Percentiles rank a stretch among this genome's conserved stretches.
These are phyloP conservation scores for Xylaria curta DNA, from an alignment of 495 filamentous ascomycete species.

Conservation along the genomic window DNA sequence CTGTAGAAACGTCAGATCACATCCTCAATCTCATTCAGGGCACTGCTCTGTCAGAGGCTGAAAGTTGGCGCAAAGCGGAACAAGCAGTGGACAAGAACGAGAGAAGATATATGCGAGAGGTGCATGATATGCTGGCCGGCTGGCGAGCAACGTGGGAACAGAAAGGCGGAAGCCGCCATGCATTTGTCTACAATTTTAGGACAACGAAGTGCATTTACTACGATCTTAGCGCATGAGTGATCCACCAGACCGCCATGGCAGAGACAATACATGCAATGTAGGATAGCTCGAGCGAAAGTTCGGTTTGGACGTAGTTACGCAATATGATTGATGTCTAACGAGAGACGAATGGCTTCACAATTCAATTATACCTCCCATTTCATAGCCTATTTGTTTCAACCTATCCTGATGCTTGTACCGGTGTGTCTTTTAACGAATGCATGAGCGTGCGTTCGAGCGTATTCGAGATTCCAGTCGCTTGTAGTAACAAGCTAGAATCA, in stretches of 20 bases:
- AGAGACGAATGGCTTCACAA: constrained; percentile 16
- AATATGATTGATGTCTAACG: constrained; percentile 23
- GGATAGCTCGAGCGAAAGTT: not conserved
- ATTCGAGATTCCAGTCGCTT: not conserved
- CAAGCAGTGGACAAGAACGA: constrained; percentile 79
- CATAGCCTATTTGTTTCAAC: not conserved
- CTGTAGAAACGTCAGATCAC: constrained; percentile 86
- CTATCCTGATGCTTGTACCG: not conserved
- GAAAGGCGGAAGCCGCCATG: constrained; percentile 61
- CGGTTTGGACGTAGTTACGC: not conserved
- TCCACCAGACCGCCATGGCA: not conserved
- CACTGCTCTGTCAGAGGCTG: constrained; percentile 78
- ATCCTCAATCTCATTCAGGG: constrained; percentile 80
- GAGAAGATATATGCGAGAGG: constrained; percentile 82
- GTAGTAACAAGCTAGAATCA: not conserved
- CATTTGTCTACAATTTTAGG: constrained; percentile 83
- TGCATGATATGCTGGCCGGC: constrained; percentile 76
- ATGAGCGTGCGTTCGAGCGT: not conserved
- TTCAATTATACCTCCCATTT: not conserved
- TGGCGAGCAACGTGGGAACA: constrained; percentile 65
- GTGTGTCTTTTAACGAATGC: not conserved
- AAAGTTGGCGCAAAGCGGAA: constrained; percentile 84
- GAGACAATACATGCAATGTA: not conserved
- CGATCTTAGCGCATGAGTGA: constrained; percentile 62
- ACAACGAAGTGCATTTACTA: constrained; percentile 79